Evolutionary conservation across 495 filamentous ascomycete species (phyloP).

Genomic region (Xylaria castorea): DNA sequence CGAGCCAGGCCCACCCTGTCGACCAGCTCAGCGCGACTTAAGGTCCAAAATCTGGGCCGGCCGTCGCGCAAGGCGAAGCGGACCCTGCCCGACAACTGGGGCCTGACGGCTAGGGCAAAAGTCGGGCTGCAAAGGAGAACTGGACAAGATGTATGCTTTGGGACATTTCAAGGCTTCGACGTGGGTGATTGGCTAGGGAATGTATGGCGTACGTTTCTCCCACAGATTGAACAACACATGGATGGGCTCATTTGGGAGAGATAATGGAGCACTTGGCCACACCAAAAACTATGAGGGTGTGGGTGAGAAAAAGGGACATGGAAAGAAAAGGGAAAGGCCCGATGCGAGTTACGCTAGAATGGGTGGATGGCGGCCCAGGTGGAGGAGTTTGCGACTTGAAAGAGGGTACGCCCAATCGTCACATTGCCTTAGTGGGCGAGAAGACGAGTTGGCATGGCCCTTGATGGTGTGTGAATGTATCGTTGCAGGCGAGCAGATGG

Average conservation of each 20-base stretch:
- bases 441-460: constrained; percentile 36
- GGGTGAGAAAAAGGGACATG: constrained; percentile 42
- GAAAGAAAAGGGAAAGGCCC: constrained; percentile 44
- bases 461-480: constrained; percentile 44
- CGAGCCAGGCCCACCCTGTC: constrained; percentile 56
- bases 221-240: constrained; percentile 40
- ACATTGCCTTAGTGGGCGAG: constrained; percentile 40
- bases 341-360: constrained; percentile 44
- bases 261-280: constrained; percentile 33
- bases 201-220: constrained; percentile 37
- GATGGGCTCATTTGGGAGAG: constrained; percentile 40
- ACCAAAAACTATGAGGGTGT: constrained; percentile 38
- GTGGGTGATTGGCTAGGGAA: constrained; percentile 39
- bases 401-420: constrained; percentile 40
- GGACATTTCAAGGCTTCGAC: constrained; percentile 40
- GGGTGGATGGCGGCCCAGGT: constrained; percentile 40
- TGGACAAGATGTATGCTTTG: constrained; percentile 23
- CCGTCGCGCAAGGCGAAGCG: constrained; percentile 44
- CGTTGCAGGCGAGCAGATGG: constrained; percentile 45
- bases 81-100: constrained; percentile 40
- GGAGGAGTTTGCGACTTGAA: constrained; percentile 44
- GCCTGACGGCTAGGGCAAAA: constrained; percentile 32
- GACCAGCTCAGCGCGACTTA: constrained; percentile 44
- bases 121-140: constrained; percentile 28
- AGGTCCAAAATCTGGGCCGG: constrained; percentile 43